Conservation (phyloP, 805 yeast species). For the Ogataea methanolica region DNA sequence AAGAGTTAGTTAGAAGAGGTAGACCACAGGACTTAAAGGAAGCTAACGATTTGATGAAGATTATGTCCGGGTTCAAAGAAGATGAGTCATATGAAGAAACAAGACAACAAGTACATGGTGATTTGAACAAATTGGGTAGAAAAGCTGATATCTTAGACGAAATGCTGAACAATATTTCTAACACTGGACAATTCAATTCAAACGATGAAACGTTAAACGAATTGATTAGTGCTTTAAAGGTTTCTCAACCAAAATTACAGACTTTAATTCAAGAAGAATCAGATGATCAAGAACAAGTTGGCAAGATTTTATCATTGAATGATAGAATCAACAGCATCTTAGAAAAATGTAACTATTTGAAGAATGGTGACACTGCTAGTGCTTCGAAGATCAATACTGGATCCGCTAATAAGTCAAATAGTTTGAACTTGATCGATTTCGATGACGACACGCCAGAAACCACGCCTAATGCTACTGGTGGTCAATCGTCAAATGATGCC, state of each 20-base stretch:
- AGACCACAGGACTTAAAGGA: slow-evolving; percentile 93
- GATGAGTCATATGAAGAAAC: slow-evolving; percentile 68
- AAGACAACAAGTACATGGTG: slow-evolving; percentile 75
- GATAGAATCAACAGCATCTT: slow-evolving; percentile 70
- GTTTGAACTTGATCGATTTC: slow-evolving; percentile 60
- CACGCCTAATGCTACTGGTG: slow-evolving; percentile 10
- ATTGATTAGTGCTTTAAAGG: slow-evolving; percentile 70
- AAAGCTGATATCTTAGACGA: slow-evolving; percentile 86
- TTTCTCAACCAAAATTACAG: slow-evolving; percentile 82
- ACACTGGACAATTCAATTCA: slow-evolving; percentile 35
- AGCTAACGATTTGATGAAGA: slow-evolving; percentile 94
- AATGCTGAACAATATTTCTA: slow-evolving; percentile 59
- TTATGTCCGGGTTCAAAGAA: slow-evolving; percentile 96
- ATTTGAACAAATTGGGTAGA: slow-evolving; percentile 74
- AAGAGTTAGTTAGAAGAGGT: slow-evolving; percentile 92
- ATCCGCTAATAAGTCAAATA: slow-evolving; percentile 12
- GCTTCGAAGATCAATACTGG: slow-evolving; percentile 31
- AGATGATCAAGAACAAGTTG: slow-evolving; percentile 60
- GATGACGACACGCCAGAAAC: slow-evolving; percentile 49
- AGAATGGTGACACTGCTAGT: slow-evolving; percentile 54
- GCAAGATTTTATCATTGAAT: slow-evolving; percentile 61
- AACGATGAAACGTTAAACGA: slow-evolving; percentile 74
- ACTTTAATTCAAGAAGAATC: slow-evolving; percentile 79
- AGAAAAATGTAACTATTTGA: slow-evolving; percentile 60
- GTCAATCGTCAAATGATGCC: slow-evolving; percentile 30